These are phyloP conservation scores for Penicillium lividum DNA, from an alignment of 495 filamentous ascomycete genomes.

Conservation along the genomic window DNA sequence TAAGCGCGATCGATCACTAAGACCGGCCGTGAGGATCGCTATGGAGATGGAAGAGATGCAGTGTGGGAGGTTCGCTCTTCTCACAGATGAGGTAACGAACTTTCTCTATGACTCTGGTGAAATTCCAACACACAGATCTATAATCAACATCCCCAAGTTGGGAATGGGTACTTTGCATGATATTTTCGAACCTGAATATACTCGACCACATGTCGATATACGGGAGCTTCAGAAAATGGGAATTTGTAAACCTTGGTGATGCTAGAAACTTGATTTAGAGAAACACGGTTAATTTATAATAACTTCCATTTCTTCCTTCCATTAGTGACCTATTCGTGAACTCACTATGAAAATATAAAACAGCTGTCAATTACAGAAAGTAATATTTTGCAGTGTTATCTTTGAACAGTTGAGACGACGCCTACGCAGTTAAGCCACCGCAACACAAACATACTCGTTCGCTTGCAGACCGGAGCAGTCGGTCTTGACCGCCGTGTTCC, in stretches of 20 bases:
- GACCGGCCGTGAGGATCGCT: conserved; percentile 16
- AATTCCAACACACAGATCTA: conserved; percentile 13
- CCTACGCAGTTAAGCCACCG: background rate
- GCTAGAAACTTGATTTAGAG: no score
- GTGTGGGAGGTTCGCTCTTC: conserved; percentile 14
- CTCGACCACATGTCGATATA: conserved; percentile 14
- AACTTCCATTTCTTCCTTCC: no score
- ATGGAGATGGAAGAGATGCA: conserved; percentile 11
- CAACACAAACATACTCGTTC: conserved; percentile 4
- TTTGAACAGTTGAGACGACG: no score
- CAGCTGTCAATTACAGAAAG: no score
- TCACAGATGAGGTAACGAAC: conserved; percentile 18
- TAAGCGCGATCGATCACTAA: conserved; percentile 13
- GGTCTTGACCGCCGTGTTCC: conserved; percentile 10
- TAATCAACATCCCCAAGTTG: conserved; percentile 12
- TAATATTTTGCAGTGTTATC: no score
- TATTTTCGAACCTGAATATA: conserved; percentile 20
- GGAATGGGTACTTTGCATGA: conserved; percentile 16
- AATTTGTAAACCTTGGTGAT: no score
- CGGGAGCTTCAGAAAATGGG: conserved; percentile 7
- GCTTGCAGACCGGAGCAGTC: conserved; percentile 11
- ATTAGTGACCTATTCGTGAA: no score
- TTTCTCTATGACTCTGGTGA: conserved; percentile 22
- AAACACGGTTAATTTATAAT: no score
- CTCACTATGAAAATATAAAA: no score